Evolutionary conservation across 2,329 filamentous ascomycete genomes (phyloP), one percentile per base, ranked within the genome.

Genomic region (Alternaria metachromatica): DNA sequence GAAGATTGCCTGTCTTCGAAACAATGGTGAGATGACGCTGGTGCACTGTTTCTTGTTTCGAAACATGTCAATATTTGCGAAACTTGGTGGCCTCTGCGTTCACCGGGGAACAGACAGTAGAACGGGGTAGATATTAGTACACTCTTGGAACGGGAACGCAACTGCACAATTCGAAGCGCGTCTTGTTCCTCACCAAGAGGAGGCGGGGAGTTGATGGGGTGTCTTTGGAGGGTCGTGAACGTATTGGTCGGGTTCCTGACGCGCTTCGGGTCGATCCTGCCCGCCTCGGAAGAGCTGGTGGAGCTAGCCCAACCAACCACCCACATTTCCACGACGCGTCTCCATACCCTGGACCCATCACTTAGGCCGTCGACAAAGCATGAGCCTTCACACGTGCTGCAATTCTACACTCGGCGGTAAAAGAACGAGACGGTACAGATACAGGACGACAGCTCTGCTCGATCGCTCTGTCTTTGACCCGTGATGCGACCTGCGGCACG

Each of bases 21-120:
- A 61, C 58, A 57, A 50, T 61, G 53, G 58, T 61, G 58, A 61
- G 44, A 61, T 61, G 45, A 20, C 45, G 45, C 45, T 33, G 33
- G 44, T 50, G n/a, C 33, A 43, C 37, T 55, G 58, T 57, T 61
- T 61, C 58, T 46, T 55, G 58, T 61, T 61, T 61, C 58, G 20
- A 61, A 61, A 61, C 58, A 46, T 48, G 53, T n/a, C 56, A 26
- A 28, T 61, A 25, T 25, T 57, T 23, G 33, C 53, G 58, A 61
- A 57, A 61, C 58, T 21, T 41, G 30, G 18, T 23, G 33, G 45
- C 53, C 45, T 43, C 26, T 48, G 28, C 53, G 21, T 23, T n/a
- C 41, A 28, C 44, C 43, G 45, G 33, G 45, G 12, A 23, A 23
- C 44, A 6, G 25, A 30, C n/a, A 26, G 30, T 12, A 26, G 33